A percentile compares a stretch with the other conserved stretches of the same genome.
These are phyloP conservation scores for Solanum hybrid DNA, from an alignment of 305 asterid species.

Conservation along the genomic window DNA sequence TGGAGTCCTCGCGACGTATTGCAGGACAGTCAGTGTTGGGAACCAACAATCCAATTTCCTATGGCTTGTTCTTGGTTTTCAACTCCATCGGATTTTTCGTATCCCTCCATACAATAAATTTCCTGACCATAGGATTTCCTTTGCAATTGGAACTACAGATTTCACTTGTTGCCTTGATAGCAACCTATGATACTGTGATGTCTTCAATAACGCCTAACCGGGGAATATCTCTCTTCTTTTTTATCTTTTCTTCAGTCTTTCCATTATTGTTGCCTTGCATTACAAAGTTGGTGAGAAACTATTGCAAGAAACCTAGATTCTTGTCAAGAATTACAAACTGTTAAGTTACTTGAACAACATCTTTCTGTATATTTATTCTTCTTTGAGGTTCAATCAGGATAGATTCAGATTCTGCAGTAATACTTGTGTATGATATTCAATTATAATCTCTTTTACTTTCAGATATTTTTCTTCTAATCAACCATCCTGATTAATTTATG, in stretches of 20 bases:
- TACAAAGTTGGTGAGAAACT: neutral
- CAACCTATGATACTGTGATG: conserved; percentile 9
- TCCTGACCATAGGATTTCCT: conserved; percentile 4
- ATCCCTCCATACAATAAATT: neutral
- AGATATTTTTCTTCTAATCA: neutral
- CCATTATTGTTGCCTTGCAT: neutral
- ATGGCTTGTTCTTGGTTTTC: conserved; percentile 18
- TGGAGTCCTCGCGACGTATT: neutral
- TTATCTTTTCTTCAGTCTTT: neutral
- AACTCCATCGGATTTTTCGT: conserved; percentile 5
- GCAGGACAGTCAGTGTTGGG: conserved; percentile 39
- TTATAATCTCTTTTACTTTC: neutral
- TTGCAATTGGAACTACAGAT: conserved; percentile 9
- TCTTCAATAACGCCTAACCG: neutral
- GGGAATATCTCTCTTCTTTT: neutral
- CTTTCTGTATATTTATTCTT: neutral
- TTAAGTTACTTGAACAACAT: neutral
- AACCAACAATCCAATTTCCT: conserved; percentile 7
- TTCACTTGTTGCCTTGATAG: neutral
- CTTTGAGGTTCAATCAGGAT: neutral
- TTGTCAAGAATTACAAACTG: neutral
- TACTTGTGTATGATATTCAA: neutral
- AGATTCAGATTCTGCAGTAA: too few relatives aligned
- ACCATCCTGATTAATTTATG: neutral
- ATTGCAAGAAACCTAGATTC: neutral